Evolutionary conservation across 116 monocot species (phyloP).

Genomic region (Posidonia oceanica): DNA sequence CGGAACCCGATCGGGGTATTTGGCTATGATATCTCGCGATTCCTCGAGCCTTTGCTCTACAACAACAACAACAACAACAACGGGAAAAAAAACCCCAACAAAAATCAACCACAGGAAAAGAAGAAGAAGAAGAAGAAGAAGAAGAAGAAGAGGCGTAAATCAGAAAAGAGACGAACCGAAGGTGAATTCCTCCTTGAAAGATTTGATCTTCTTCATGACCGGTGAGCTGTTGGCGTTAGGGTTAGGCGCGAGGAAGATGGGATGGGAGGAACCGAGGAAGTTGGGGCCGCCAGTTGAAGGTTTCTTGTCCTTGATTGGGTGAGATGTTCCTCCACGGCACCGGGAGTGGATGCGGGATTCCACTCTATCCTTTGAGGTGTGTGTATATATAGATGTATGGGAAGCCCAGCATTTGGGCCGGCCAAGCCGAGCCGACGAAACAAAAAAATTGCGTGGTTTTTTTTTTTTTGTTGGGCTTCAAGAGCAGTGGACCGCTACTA

Average conservation of each 20-base stretch:
- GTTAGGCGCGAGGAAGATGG: not conserved
- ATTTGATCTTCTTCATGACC: slow-evolving; percentile 24
- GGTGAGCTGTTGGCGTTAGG: not conserved
- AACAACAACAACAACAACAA: slow-evolving; percentile 11
- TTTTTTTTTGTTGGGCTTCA: too few species aligned
- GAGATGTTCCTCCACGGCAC: too few species aligned
- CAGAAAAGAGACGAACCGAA: slow-evolving; percentile 28
- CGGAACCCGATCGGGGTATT: slow-evolving; percentile 50
- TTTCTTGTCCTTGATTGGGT: too few species aligned
- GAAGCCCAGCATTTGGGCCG: too few species aligned
- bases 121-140: too few species aligned
- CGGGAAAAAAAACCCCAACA: not conserved
- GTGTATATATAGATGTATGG: too few species aligned
- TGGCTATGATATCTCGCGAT: slow-evolving; percentile 45
- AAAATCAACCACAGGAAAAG: not conserved
- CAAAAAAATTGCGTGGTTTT: too few species aligned
- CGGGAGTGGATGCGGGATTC: too few species aligned
- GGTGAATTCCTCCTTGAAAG: slow-evolving; percentile 60
- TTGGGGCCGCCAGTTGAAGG: too few species aligned
- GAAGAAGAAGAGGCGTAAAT: not conserved
- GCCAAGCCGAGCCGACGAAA: too few species aligned
- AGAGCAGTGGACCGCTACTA: too few species aligned
- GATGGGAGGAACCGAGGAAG: not conserved
- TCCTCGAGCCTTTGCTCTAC: slow-evolving; percentile 44
- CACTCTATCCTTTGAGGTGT: too few species aligned